Evolutionary conservation across 495 filamentous ascomycete species (phyloP), one percentile per base, ranked within the genome.

Genomic region (Lophium mytilinum): DNA sequence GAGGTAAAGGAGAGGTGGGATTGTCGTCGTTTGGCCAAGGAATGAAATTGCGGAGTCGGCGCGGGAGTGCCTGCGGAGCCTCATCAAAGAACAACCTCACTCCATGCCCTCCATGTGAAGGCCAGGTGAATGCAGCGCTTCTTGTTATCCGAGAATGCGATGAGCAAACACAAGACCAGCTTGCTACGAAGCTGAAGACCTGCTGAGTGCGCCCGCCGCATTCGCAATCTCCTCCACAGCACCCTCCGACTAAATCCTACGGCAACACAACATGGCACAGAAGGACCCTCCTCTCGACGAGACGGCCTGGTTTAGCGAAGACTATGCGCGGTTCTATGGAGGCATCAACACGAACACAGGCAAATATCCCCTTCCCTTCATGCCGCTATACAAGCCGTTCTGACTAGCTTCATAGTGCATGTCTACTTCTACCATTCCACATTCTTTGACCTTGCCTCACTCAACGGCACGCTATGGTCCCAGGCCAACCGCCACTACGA

Each of bases 381-480:
- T 36, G 30, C 52, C 10, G 15, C 7, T 8, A 6, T 48, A 9
- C 15, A 30, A 30, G 24, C 24, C 6, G 6, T 30, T 30, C 24
- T 30, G 6, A 30, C 24, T 3, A 30, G 24, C 24, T 30, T 30
- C 18, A 37, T 45, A 76, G 84, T 96, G 33, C 85, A 94, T 48
- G 89, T 84, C 72, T 98, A 98, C 71, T 96, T 98, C 68, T 80
- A 83, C 48, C 73, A 86, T 59, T 95, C 89, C 2, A 89, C 90
- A 0, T 98, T 96, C 76, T 97, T 88, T 70, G 93, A 98, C 66
- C 75, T 73, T 21, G 90, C 84, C 9, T 90, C 89, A 36, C 96
- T 95, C 72, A 97, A 97, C 69, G 83, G 82, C 56, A 79, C 84
- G 5, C 69, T 96, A 41, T 79, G 80, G 56, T 81, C 78, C 52